phyloP scores from a whole-genome alignment of 2,329 filamentous ascomycete genomes.

The Penicillium sp. region DNA sequence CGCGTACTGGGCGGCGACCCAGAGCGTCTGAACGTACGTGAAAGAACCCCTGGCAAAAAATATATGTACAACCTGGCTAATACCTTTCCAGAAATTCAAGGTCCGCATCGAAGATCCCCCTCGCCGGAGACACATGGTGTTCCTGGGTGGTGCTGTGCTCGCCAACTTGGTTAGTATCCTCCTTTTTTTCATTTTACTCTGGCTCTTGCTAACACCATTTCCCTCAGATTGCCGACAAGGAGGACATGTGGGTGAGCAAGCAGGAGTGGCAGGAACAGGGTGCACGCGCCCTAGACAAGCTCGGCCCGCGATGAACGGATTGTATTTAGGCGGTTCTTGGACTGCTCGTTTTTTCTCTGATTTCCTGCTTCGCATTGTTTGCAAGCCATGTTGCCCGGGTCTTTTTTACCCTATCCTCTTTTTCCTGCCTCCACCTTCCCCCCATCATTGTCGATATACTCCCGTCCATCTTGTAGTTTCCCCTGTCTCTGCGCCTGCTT shows the following conservation, averaged over 20 bases:
- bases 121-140: slow-evolving; percentile 97
- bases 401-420: slow-evolving; percentile 5
- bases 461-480: slow-evolving; percentile 17
- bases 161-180: slow-evolving; percentile 73
- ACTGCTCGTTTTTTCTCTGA: slow-evolving; percentile 24
- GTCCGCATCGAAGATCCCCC: slow-evolving; percentile 98
- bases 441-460: slow-evolving; percentile 21
- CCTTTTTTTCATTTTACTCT: neutral
- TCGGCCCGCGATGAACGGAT: slow-evolving; percentile 72
- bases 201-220: slow-evolving; percentile 12
- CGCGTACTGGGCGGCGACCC: slow-evolving; percentile 87
- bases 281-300: slow-evolving; percentile 78
- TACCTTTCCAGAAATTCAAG: slow-evolving; percentile 78
- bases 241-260: slow-evolving; percentile 98
- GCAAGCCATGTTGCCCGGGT: slow-evolving; percentile 21
- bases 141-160: slow-evolving; percentile 91
- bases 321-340: slow-evolving; percentile 20
- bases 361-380: slow-evolving; percentile 21
- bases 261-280: slow-evolving; percentile 97
- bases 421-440: neutral
- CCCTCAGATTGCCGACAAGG: slow-evolving; percentile 85
- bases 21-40: slow-evolving; percentile 71
- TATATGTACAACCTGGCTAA: slow-evolving; percentile 8
- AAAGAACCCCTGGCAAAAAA: neutral
- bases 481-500: slow-evolving; percentile 16